Evolutionary conservation across 192 early-diverging fungal genomes (phyloP).

Genomic region (Mortierella claussenii): DNA sequence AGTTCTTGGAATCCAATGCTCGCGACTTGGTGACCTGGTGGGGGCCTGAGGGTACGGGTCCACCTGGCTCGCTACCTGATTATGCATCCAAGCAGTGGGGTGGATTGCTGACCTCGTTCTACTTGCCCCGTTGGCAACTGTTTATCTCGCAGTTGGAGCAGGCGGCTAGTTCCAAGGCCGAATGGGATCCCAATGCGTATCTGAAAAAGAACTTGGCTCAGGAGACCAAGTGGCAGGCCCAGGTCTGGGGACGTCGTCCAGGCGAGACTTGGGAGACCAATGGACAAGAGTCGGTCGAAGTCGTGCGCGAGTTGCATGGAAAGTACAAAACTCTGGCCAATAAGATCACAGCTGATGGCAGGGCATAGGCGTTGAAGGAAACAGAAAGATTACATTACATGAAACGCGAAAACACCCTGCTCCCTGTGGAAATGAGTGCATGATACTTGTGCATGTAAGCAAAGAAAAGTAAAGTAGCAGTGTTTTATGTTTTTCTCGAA

Average conservation of each 20-base stretch:
- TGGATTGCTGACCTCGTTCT: constrained; percentile 29
- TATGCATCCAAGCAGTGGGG: constrained; percentile 49
- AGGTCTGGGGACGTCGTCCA: constrained; percentile 19
- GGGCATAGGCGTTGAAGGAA: constrained; percentile 8
- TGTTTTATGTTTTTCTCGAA: too few relatives aligned
- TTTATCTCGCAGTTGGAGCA: constrained; percentile 31
- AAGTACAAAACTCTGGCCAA: constrained; percentile 11
- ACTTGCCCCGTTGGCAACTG: constrained; percentile 36
- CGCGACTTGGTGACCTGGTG: constrained; percentile 47
- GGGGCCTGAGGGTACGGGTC: constrained; percentile 12
- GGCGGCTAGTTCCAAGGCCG: constrained; percentile 1
- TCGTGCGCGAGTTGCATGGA: constrained; percentile 21
- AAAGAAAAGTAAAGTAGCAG: too few relatives aligned
- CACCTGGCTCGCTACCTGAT: constrained; percentile 16
- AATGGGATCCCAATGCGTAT: background rate
- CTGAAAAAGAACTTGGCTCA: constrained; percentile 1
- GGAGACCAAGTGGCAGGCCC: constrained; percentile 26
- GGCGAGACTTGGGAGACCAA: constrained; percentile 24
- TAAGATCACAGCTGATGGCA: constrained; percentile 25
- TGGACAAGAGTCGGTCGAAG: constrained; percentile 31
- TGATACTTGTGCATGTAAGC: too few relatives aligned
- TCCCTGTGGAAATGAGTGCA: too few relatives aligned
- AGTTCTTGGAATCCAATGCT: constrained; percentile 46
- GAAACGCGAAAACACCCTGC: too few relatives aligned
- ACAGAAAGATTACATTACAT: too few relatives aligned